Base-by-base conservation (phyloP, 2,329 filamentous ascomycete species). In the Pestalotiopsis sp. region DNA sequence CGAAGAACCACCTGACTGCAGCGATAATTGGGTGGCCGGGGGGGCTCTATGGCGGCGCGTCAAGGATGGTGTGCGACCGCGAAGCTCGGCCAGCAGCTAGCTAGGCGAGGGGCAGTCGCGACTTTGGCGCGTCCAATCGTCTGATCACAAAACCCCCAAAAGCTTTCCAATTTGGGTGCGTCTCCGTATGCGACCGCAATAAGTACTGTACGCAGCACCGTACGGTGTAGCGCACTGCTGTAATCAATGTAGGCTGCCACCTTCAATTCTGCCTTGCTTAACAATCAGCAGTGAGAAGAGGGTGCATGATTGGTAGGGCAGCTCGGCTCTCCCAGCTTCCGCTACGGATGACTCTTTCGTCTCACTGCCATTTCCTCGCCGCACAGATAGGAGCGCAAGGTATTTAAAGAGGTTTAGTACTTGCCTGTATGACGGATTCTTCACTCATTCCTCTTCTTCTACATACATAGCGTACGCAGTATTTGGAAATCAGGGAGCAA, bases 191-290 rank as follows among this genome's bases (percentile, higher is more conserved):
- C 45, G 45, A 17, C 45, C 4, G 17, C 9, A 11, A 17, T 23
- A n/a, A 20, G 17, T 14, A 52, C 45, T 52, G 57, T 60, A 60
- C 57, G 4, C 6, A 23, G 56, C 13, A 14, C 41, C 14, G 41
- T 14, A 14, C 41, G 4, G 7, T 9, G 45, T 20, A 11, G 6
- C 12, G 17, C n/a, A 7, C 17, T 9, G 45, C 45, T 27, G 27
- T 27, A 27, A 27, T 27, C 25, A 27, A 27, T 60, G 68, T 71
- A 72, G 71, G 73, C 73, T 74, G 69, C 68, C 20, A 65, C 40
- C 60, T 20, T 52, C 52, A 68, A 75, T 68, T 76, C 74, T 76
- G 74, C 74, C 74, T 76, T 76, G 74, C 74, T 76, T 76, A 76
- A 74, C 72, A 76, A 75, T 74, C 73, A 70, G 64, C 38, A 17